Base-by-base conservation (phyloP, 139 green algal genomes). In the Tetradesmus obliquus region DNA sequence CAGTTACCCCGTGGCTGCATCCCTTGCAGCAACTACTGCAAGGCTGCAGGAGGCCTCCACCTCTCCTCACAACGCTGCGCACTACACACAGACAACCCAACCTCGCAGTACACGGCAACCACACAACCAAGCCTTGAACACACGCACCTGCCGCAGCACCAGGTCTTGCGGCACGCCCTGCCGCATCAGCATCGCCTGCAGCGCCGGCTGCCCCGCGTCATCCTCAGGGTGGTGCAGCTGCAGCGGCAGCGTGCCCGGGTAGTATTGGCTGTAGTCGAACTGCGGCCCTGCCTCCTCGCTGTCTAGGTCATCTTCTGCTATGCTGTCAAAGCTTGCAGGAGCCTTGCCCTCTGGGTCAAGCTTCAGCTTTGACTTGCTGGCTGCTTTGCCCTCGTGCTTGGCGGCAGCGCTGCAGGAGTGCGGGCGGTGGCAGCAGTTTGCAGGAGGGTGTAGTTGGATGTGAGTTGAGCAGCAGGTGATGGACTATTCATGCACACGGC, bases 211-310 rank as follows among this genome's bases (percentile, higher is more conserved):
- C 51, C 32, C 88, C 24, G 24, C 80, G 17, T 86, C 74, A 45
- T 88, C 88, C 8, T 83, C 17, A 9, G 80, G 80, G 45, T 66
- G 80, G 55, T 51, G 80, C 32, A 83, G 51, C 57, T 8, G 45
- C 53, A 96, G 93, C 84, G 97, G 93, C 85, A 95, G 57, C 0
- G 80, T 55, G 2, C 94, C 94, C 84, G 96, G 90, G 89, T 96
- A 95, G 69, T 97, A 92, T n/a, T 96, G 93, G 76, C 95, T 80
- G 4, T 95, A 90, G 72, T 93, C 72, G 13, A 86, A 79, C 1
- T 71, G n/a, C 51, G 20, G 55, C 1, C 12, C 15, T 17, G 45
- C 66, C 7, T 85, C 82, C 9, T 86, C 82, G 13, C 55, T 66
- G 8, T 88, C 60, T 0, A 6, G 51, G 20, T 84, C 81, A 22